Evolutionary conservation across 768 basidiomycete species (phyloP), one percentile per base, ranked within the genome.

Genomic region (Lactarius quietus): DNA sequence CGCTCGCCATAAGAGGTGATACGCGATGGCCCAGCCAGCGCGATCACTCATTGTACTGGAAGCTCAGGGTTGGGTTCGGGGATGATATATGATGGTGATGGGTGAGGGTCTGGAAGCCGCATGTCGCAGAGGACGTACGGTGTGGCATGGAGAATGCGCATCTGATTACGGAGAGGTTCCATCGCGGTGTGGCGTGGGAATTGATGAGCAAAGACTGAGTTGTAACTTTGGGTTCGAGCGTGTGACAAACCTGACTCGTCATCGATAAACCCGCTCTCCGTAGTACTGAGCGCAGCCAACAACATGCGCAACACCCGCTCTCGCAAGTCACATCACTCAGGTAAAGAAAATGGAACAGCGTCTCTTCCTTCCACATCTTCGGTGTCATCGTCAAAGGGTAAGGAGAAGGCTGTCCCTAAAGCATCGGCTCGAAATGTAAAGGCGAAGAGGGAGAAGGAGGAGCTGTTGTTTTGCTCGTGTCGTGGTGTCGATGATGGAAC

Each of bases 401-500:
- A 69, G 55, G 64, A 55, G 26, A 64, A 62, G 29, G 39, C 39
- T 3, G 51, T 52, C 20, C 38, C 65, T 29, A 64, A 65, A 65
- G 68, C 62, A 39, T 18, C 56, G 36, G 62, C 54, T 35, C 62
- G 71, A 58, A 59, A 63, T 61, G 59, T 65, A 41, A 61, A 51
- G 64, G 43, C 59, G 18, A 63, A 68, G 59, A 64, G 62, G 57
- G 54, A 62, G 57, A 53, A 63, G n/a, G 65, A 69, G 69, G 51
- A 66, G 65, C 61, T 64, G 75, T 1, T 78, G 81, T 71, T 61
- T 65, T 92, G 91, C 77, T 75, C 81, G 3, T 93, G 91, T 74
- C 78, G 80, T 29, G 82, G 81, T 51, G 80, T 80, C 28, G 87
- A 92, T 74, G 87, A 90, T 76, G 90, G 88, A 23, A 81, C 86